Percentiles rank a stretch among this genome's conserved stretches.
phyloP scores from a whole-genome alignment of 2,329 filamentous ascomycete genomes.

The Nemania sp. region DNA sequence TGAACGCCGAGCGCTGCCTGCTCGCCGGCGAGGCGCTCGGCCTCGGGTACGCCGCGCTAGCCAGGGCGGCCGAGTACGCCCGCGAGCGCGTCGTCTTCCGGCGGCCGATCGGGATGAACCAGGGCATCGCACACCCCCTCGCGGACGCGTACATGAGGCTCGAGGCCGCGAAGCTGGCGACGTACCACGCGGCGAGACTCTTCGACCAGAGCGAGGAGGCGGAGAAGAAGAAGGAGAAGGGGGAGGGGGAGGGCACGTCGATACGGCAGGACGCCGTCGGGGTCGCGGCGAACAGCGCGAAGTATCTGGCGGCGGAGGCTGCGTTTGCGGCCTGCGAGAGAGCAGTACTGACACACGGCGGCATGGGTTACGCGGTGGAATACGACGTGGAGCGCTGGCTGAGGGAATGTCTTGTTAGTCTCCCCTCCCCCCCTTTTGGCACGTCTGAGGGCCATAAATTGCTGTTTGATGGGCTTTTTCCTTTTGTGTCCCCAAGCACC shows the following conservation, averaged over 20 bases:
- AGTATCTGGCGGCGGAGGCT: conserved; percentile 70
- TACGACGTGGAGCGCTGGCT: conserved; percentile 70
- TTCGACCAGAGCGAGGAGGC: conserved; percentile 57
- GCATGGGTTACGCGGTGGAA: conserved; percentile 68
- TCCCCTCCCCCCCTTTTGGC: no score
- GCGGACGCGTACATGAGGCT: conserved; percentile 68
- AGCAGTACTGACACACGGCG: conserved; percentile 62
- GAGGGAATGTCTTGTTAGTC: conserved; percentile 57
- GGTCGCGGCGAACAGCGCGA: conserved; percentile 70
- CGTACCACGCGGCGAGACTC: conserved; percentile 66
- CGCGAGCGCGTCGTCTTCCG: conserved; percentile 68
- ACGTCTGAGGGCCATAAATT: no score
- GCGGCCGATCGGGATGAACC: conserved; percentile 68
- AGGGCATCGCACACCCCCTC: conserved; percentile 67
- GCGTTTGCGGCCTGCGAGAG: conserved; percentile 66
- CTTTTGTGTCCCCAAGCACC: no score
- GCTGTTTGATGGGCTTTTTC: no score
- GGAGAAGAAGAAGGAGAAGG: no score
- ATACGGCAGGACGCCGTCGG: conserved; percentile 62
- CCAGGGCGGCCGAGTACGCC: conserved; percentile 67
- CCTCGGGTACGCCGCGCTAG: conserved; percentile 73
- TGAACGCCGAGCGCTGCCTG: conserved; percentile 79
- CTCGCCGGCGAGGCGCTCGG: conserved; percentile 80
- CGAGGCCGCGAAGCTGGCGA: conserved; percentile 67
- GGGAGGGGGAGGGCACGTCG: conserved; percentile 53